Base-by-base conservation (phyloP, 164 flowering plant genomes). In the Nelumbo lutea region DNA sequence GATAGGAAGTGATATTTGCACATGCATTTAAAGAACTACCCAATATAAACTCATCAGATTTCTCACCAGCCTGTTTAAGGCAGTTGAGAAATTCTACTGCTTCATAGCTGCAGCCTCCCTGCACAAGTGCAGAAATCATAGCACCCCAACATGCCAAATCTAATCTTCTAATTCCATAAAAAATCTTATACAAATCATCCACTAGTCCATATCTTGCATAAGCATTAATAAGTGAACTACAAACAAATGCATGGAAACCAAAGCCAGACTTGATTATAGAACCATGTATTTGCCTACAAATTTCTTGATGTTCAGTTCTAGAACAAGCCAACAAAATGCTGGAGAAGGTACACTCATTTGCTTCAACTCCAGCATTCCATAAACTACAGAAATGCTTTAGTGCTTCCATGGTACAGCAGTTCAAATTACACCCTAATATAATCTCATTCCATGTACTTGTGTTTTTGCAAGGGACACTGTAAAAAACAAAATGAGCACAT, bases 1-100 rank as follows among this genome's bases (percentile, higher is more conserved):
- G 66, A 61, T 78, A 69, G 65, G 79, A 75, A 61, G 78, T 61
- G 42, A 64, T 51, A 56, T 11, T 65, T 4, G 88, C 81, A 72
- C 88, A 85, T 51, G 76, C 71, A 65, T 77, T 79, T 42, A 87
- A 58, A 75, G 78, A 66, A 73, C 86, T 85, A 68, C 83, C 78
- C 7, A 84, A 68, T 39, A 85, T 69, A 66, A 79, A 85, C 68
- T 79, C 88, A 74, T 87, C 90, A 57, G 82, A 86, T 67, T 77
- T 75, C 61, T 66, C 75, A 43, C 86, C 84, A 66, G 67, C 65
- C 64, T 78, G 74, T 6, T 60, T 69, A 44, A 83, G 66, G 72
- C 56, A 42, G 8, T 71, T 76, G 65, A 83, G 66, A 67, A 71
- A 64, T 47, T 48, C 58, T 43, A 87, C 63, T 47, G 83, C 83